phyloP scores from a whole-genome alignment of 768 basidiomycete genomes.

The Cyclocybe cylindracea region DNA sequence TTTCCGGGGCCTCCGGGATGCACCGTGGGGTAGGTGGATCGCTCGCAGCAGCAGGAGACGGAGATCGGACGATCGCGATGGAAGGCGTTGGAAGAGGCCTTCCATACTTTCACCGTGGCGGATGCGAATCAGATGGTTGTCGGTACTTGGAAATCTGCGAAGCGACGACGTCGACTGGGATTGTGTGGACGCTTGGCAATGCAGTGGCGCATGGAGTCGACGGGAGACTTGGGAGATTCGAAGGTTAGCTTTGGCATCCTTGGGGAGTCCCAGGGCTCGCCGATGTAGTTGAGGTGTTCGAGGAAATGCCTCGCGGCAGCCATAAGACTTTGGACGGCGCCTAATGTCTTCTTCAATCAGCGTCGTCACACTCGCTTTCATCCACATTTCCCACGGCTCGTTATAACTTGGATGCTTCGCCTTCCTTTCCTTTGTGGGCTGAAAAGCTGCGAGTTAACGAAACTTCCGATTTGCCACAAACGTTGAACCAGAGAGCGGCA shows the following conservation, averaged over 20 bases:
- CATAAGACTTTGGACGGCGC: conserved; percentile 26
- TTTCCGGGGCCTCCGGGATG: conserved; percentile 5
- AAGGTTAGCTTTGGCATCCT: conserved; percentile 29
- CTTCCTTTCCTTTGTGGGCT: conserved; percentile 43
- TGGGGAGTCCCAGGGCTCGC: conserved; percentile 20
- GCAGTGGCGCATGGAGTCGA: too few relatives aligned
- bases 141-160: background rate
- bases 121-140: conserved; percentile 3
- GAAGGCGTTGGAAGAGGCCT: conserved; percentile 24
- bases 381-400: conserved; percentile 50
- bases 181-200: too few relatives aligned
- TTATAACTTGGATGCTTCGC: conserved; percentile 29
- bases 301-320: conserved; percentile 21
- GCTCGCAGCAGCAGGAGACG: conserved; percentile 11
- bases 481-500: conserved; percentile 27
- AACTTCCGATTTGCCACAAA: conserved; percentile 28
- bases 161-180: too few relatives aligned
- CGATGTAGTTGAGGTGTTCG: conserved; percentile 10
- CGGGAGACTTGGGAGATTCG: conserved; percentile 11
- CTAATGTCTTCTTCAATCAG: conserved; percentile 10
- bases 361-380: conserved; percentile 14
- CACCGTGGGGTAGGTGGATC: conserved; percentile 2
- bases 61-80: conserved; percentile 22
- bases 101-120: conserved; percentile 26
- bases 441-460: conserved; percentile 35